Evolutionary conservation across 2,329 filamentous ascomycete species (phyloP).

Genomic region (Coniochaeta sp.): DNA sequence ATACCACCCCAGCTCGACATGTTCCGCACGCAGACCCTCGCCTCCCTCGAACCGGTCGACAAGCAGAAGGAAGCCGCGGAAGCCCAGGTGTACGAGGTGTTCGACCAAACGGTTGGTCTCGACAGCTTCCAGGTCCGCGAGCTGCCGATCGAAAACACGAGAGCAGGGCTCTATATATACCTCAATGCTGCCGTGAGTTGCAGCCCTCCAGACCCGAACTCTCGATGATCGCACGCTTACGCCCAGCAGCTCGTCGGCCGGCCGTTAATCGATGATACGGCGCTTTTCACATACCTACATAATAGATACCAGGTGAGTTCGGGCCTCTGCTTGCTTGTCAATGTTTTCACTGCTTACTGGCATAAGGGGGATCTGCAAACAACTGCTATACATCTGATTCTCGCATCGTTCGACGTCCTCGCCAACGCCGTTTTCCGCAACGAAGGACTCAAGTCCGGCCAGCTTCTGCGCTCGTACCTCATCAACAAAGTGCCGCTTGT

Average conservation of each 20-base stretch:
- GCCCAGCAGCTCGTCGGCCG: conserved; percentile 64
- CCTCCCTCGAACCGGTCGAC: conserved; percentile 44
- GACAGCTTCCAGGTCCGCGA: conserved; percentile 53
- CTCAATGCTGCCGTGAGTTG: conserved; percentile 69
- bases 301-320: conserved; percentile 69
- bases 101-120: conserved; percentile 49
- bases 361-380: conserved; percentile 65
- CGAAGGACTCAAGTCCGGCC: conserved; percentile 50
- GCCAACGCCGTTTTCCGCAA: conserved; percentile 74
- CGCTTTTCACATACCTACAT: conserved; percentile 72
- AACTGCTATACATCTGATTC: conserved; percentile 73
- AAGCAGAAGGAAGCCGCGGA: conserved; percentile 41
- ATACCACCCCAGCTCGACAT: conserved; percentile 47
- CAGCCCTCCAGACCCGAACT: not conserved
- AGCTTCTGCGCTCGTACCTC: conserved; percentile 78
- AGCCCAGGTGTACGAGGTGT: conserved; percentile 47
- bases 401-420: conserved; percentile 83
- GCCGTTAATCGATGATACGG: conserved; percentile 74
- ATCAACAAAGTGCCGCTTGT: conserved; percentile 58
- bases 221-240: conserved; percentile 15
- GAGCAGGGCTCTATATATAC: conserved; percentile 79
- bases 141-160: conserved; percentile 64
- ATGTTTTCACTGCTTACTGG: conserved; percentile 19
- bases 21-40: conserved; percentile 50
- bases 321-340: not conserved